Conservation (phyloP, 208 protist species). For the Leishmania gerbilli region DNA sequence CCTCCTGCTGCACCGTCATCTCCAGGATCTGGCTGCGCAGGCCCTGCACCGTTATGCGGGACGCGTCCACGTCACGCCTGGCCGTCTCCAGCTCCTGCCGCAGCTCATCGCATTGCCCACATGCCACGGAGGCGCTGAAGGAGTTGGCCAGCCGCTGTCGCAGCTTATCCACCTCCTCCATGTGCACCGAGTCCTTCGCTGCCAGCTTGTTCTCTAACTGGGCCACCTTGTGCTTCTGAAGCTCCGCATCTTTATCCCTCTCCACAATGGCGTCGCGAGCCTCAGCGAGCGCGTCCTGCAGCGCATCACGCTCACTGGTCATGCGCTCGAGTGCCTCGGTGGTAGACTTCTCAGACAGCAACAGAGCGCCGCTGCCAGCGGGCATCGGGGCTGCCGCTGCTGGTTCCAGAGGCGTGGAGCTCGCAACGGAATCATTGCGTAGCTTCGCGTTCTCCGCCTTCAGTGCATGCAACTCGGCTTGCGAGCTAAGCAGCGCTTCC, state of each 20-base stretch:
- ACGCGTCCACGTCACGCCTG: conserved; percentile 20
- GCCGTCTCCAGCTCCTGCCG: conserved; percentile 31
- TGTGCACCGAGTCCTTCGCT: conserved; percentile 23
- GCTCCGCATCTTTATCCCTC: conserved; percentile 49
- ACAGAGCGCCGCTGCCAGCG: neutral
- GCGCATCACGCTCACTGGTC: conserved; percentile 34
- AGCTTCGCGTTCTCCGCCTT: conserved; percentile 30
- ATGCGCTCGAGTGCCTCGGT: conserved; percentile 23
- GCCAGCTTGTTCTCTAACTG: conserved; percentile 26
- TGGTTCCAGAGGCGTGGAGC: neutral
- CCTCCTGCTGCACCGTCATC: conserved; percentile 36
- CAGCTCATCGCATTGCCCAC: conserved; percentile 24
- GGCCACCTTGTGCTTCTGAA: conserved; percentile 41
- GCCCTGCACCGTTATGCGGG: conserved; percentile 27
- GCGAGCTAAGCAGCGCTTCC: conserved; percentile 22
- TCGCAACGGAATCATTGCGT: conserved; percentile 14
- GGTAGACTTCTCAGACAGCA: conserved; percentile 8
- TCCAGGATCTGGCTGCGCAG: conserved; percentile 30
- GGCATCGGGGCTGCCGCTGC: neutral
- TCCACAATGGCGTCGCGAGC: conserved; percentile 44
- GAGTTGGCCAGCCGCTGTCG: conserved; percentile 30
- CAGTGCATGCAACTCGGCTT: conserved; percentile 19
- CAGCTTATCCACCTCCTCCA: conserved; percentile 17
- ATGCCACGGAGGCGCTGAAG: conserved; percentile 21
- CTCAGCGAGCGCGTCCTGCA: conserved; percentile 43